A percentile compares a stretch with the other conserved stretches of the same genome.
Conservation (phyloP, 2,329 filamentous ascomycete genomes). For the Davidsoniella australis region DNA sequence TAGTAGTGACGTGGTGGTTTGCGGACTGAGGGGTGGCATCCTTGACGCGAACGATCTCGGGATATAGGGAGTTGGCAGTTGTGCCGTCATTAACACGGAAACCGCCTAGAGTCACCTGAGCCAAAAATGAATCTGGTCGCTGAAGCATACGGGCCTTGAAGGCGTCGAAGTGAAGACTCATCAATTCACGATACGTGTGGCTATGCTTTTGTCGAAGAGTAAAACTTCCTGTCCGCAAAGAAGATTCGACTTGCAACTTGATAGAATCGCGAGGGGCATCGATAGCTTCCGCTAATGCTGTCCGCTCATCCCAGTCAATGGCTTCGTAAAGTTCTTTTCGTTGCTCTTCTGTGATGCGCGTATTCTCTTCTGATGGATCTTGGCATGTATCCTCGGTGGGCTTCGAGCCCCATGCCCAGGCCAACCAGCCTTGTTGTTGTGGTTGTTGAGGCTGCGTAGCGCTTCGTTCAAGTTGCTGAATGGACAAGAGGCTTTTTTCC, state of each 20-base stretch:
- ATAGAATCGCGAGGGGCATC: slow-evolving; percentile 82
- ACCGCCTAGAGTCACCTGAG: slow-evolving; percentile 78
- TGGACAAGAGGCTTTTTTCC: slow-evolving; percentile 29
- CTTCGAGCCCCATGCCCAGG: slow-evolving; percentile 83
- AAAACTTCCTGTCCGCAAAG: slow-evolving; percentile 89
- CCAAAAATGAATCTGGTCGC: slow-evolving; percentile 75
- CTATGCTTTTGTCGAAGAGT: slow-evolving; percentile 77
- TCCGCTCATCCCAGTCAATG: slow-evolving; percentile 97
- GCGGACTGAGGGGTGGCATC: slow-evolving; percentile 40
- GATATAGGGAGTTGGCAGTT: slow-evolving; percentile 75
- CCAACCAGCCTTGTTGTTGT: slow-evolving; percentile 70
- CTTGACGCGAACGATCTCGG: slow-evolving; percentile 92
- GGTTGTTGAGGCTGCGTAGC: slow-evolving; percentile 49
- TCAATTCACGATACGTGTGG: slow-evolving; percentile 47
- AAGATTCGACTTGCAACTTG: slow-evolving; percentile 83
- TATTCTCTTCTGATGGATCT: slow-evolving; percentile 42
- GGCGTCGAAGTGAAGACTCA: slow-evolving; percentile 84
- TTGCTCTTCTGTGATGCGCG: slow-evolving; percentile 85
- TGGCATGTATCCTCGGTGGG: slow-evolving; percentile 35
- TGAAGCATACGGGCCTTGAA: slow-evolving; percentile 84
- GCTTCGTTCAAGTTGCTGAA: slow-evolving; percentile 18
- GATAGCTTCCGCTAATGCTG: slow-evolving; percentile 69
- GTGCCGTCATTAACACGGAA: slow-evolving; percentile 92
- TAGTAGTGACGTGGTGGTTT: background rate
- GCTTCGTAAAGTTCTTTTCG: slow-evolving; percentile 91